A percentile compares a stretch with the other conserved stretches of the same genome.
Evolutionary conservation across 306 rosid genomes (phyloP).

Genomic region (Biancaea sappan): DNA sequence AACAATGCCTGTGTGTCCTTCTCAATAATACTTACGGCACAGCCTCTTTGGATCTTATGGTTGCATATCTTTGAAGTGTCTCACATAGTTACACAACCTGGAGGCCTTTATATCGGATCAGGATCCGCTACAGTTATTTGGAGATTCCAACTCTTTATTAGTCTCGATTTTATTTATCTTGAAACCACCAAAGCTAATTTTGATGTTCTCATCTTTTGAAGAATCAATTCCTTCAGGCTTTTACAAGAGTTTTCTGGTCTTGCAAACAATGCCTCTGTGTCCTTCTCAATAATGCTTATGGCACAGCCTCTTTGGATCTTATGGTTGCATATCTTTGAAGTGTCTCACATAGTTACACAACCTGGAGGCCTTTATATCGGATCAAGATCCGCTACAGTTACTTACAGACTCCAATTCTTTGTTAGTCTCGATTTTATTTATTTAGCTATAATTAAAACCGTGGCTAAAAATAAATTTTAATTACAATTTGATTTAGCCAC

Average conservation of each 20-base stretch:
- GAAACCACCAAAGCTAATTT: constrained; percentile 84
- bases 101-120: constrained; percentile 69
- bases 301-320: constrained; percentile 85
- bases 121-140: no score
- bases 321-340: constrained; percentile 86
- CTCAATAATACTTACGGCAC: constrained; percentile 80
- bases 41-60: constrained; percentile 86
- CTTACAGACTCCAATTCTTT: no score
- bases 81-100: constrained; percentile 75
- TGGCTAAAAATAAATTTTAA: no score
- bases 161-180: no score
- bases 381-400: no score
- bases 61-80: constrained; percentile 86
- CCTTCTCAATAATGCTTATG: constrained; percentile 88
- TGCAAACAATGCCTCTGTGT: constrained; percentile 92
- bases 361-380: constrained; percentile 63
- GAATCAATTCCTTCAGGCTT: constrained; percentile 66
- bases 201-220: constrained; percentile 65
- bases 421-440: no score
- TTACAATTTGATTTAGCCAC: no score
- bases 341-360: constrained; percentile 81
- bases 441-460: no score
- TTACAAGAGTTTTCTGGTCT: constrained; percentile 72
- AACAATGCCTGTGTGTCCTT: constrained; percentile 94
- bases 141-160: no score